Evolutionary conservation across 2,329 filamentous ascomycete genomes (phyloP).

Genomic region (Tolypocladium tropicale): DNA sequence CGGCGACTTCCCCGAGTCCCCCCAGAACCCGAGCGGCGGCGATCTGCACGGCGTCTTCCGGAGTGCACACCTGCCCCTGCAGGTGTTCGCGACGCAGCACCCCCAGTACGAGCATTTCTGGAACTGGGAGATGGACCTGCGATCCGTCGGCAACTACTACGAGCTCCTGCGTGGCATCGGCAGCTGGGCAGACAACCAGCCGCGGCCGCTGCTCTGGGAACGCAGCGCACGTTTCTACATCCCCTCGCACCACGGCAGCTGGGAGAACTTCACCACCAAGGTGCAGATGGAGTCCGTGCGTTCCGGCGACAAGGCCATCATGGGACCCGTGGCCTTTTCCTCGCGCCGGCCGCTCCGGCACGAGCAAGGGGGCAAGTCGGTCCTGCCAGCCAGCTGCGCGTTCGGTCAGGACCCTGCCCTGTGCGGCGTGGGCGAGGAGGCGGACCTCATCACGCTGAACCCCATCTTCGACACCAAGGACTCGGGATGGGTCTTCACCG

Average conservation of each 20-base stretch:
- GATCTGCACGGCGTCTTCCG: conserved; percentile 62
- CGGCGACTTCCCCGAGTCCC: conserved; percentile 58
- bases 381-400: conserved; percentile 45
- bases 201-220: conserved; percentile 67
- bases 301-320: conserved; percentile 45
- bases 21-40: conserved; percentile 44
- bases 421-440: conserved; percentile 62
- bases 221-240: conserved; percentile 69
- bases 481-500: conserved; percentile 63
- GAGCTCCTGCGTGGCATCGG: conserved; percentile 61
- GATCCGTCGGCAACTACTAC: conserved; percentile 56
- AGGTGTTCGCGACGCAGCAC: conserved; percentile 53
- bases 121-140: conserved; percentile 64
- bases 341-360: conserved; percentile 35
- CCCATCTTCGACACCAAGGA: conserved; percentile 63
- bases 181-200: conserved; percentile 57
- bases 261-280: conserved; percentile 60
- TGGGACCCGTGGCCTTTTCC: conserved; percentile 53
- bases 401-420: conserved; percentile 36
- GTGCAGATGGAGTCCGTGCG: conserved; percentile 50
- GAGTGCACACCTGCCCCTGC: conserved; percentile 50
- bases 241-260: conserved; percentile 56
- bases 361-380: conserved; percentile 40
- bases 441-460: conserved; percentile 69
- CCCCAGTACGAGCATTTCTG: conserved; percentile 58